These are phyloP conservation scores for Polytolypa hystricis DNA, from an alignment of 2,329 filamentous ascomycete genomes.

Conservation along the genomic window DNA sequence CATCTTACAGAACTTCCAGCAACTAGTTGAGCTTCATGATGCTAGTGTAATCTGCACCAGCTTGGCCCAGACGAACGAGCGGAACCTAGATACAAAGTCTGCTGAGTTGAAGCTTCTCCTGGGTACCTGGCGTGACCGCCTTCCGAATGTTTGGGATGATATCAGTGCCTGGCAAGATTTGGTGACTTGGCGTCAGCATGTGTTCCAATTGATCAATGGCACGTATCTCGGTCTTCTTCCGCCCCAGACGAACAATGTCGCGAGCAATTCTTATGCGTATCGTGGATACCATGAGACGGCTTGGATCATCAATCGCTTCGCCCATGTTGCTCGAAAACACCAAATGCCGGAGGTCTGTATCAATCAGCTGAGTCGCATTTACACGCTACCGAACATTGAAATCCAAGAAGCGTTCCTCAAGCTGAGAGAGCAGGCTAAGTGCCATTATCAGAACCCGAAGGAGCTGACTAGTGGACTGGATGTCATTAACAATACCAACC, in stretches of 20 bases:
- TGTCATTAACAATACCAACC: conserved; percentile 98
- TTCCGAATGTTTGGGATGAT: conserved; percentile 98
- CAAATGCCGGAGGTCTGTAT: conserved; percentile 96
- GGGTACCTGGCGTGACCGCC: conserved; percentile 85
- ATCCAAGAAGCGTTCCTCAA: conserved; percentile 99
- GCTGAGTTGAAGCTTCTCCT: conserved; percentile 89
- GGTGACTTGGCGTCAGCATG: conserved; percentile 99
- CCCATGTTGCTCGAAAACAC: conserved; percentile 94
- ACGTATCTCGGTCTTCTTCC: conserved; percentile 83
- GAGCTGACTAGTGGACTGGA: conserved; percentile 89
- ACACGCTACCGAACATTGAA: conserved; percentile 97
- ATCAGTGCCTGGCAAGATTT: conserved; percentile 99
- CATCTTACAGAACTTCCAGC: conserved; percentile 93
- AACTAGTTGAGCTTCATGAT: conserved; percentile 92
- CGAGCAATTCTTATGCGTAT: conserved; percentile 89
- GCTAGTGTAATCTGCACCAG: conserved; percentile 94
- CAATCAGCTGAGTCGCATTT: conserved; percentile 91
- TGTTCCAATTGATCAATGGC: conserved; percentile 92
- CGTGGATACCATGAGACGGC: conserved; percentile 96
- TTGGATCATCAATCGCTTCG: conserved; percentile 99
- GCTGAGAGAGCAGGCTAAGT: conserved; percentile 95
- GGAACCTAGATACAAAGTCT: conserved; percentile 86
- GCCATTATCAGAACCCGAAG: conserved; percentile 90
- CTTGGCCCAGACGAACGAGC: conserved; percentile 68
- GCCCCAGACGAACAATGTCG: conserved; percentile 66